Conservation (phyloP, 192 early-diverging fungal species). For the Jimgerdemannia flammicorona region DNA sequence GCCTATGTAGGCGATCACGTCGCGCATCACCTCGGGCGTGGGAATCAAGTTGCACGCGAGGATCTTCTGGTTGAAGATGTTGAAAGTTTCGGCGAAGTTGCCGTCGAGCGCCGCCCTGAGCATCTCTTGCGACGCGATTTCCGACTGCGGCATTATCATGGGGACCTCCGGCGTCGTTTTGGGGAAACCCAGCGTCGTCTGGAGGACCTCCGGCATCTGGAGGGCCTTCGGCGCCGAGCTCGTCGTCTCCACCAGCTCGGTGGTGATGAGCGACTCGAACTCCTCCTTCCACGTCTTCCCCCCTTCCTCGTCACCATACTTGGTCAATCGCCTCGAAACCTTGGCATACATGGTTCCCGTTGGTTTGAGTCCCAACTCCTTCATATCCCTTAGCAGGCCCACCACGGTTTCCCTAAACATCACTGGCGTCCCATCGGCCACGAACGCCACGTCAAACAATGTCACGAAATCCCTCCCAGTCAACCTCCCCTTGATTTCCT, state of each 20-base stretch:
- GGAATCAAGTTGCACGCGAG: slow-evolving; percentile 18
- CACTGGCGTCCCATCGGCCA: not conserved
- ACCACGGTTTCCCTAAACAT: slow-evolving; percentile 10
- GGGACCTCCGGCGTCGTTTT: not conserved
- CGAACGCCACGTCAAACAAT: slow-evolving; percentile 17
- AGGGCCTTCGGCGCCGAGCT: not conserved
- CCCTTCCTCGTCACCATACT: slow-evolving; percentile 4
- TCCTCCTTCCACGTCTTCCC: slow-evolving; percentile 16
- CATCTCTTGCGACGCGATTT: slow-evolving; percentile 19
- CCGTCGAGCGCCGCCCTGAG: slow-evolving; percentile 11
- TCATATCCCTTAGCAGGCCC: slow-evolving; percentile 21
- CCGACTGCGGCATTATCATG: slow-evolving; percentile 6
- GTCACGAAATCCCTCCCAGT: not conserved
- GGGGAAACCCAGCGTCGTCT: too few species aligned
- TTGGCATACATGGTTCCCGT: slow-evolving; percentile 8
- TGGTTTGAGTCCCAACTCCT: slow-evolving; percentile 4
- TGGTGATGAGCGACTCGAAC: slow-evolving; percentile 7
- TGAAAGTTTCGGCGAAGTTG: slow-evolving; percentile 17
- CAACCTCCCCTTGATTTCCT: not conserved
- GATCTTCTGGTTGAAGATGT: slow-evolving; percentile 19
- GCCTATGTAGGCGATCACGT: slow-evolving; percentile 24
- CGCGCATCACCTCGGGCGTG: slow-evolving; percentile 24
- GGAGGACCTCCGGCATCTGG: not conserved
- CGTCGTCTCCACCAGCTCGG: not conserved
- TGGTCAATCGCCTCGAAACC: slow-evolving; percentile 11